A percentile compares a stretch with the other conserved stretches of the same genome.
phyloP scores from a whole-genome alignment of 1,284 basidiomycete genomes.

The Sphagnurus paluster region DNA sequence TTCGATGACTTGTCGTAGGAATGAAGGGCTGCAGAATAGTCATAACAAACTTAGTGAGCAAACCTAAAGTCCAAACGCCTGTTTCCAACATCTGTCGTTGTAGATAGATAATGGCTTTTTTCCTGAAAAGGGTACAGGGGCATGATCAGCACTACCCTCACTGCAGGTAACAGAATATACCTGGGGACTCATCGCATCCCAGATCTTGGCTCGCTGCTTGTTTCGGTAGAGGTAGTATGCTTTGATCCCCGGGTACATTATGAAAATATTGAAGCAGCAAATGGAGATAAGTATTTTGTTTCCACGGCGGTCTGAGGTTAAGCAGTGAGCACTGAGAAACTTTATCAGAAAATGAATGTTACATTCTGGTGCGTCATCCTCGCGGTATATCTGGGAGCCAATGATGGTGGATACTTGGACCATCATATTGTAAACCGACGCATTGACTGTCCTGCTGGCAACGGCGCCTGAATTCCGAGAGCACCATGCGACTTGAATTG shows the following conservation, averaged over 20 bases:
- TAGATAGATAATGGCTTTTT: slow-evolving; percentile 39
- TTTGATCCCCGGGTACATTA: slow-evolving; percentile 53
- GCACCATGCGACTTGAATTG: slow-evolving; percentile 51
- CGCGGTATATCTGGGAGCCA: slow-evolving; percentile 48
- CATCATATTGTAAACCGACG: slow-evolving; percentile 59
- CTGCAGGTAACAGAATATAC: too few species aligned
- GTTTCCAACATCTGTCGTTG: slow-evolving; percentile 43
- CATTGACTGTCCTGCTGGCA: slow-evolving; percentile 53
- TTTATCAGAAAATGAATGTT: too few species aligned
- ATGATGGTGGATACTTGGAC: slow-evolving; percentile 47
- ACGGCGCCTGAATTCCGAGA: slow-evolving; percentile 57
- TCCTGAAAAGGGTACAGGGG: slow-evolving; percentile 37
- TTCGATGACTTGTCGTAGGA: too few species aligned
- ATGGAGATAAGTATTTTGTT: slow-evolving; percentile 48
- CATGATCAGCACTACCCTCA: too few species aligned
- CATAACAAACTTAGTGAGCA: slow-evolving; percentile 40
- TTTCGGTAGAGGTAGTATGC: slow-evolving; percentile 54
- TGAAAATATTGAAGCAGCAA: slow-evolving; percentile 43
- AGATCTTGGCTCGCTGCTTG: slow-evolving; percentile 45
- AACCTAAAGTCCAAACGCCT: slow-evolving; percentile 44
- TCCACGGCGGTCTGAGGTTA: slow-evolving; percentile 51
- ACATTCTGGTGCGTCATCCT: slow-evolving; percentile 55
- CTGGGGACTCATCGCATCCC: slow-evolving; percentile 52
- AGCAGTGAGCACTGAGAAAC: too few species aligned
- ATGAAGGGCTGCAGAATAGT: too few species aligned